Evolutionary conservation across 2,329 filamentous ascomycete species (phyloP).

Genomic region (Fonsecaea multimorphosa): DNA sequence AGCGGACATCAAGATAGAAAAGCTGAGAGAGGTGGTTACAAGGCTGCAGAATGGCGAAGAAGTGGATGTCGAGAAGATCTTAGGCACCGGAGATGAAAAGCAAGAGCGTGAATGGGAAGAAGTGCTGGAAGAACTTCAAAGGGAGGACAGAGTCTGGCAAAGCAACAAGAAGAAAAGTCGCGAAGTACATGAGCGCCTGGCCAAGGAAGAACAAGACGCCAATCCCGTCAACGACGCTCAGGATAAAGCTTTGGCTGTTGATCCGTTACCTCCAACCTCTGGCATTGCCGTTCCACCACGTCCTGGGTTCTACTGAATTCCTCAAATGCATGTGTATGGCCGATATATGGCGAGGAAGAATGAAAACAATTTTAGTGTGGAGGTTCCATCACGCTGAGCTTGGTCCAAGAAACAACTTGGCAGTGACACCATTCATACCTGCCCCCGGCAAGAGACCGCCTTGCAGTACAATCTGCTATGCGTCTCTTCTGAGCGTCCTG

Average conservation of each 20-base stretch:
- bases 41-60: slow-evolving; percentile 58
- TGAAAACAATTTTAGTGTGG: neutral
- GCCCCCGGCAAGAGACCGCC: neutral
- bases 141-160: slow-evolving; percentile 39
- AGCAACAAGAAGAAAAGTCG: slow-evolving; percentile 31
- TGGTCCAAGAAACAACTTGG: neutral
- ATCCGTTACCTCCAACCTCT: neutral
- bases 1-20: slow-evolving; percentile 77
- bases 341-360: neutral
- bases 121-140: slow-evolving; percentile 38
- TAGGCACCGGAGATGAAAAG: slow-evolving; percentile 77
- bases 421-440: neutral
- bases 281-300: slow-evolving; percentile 10
- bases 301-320: slow-evolving; percentile 35
- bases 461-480: neutral
- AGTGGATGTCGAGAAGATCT: slow-evolving; percentile 80
- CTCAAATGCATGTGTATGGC: neutral
- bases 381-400: neutral
- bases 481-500: neutral
- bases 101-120: slow-evolving; percentile 89
- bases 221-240: slow-evolving; percentile 32
- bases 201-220: slow-evolving; percentile 36
- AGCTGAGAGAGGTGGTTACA: slow-evolving; percentile 70
- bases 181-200: slow-evolving; percentile 33
- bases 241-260: slow-evolving; percentile 12